Evolutionary conservation across 2,329 filamentous ascomycete genomes (phyloP), one percentile per base, ranked within the genome.

Genomic region (Curvularia sp.): DNA sequence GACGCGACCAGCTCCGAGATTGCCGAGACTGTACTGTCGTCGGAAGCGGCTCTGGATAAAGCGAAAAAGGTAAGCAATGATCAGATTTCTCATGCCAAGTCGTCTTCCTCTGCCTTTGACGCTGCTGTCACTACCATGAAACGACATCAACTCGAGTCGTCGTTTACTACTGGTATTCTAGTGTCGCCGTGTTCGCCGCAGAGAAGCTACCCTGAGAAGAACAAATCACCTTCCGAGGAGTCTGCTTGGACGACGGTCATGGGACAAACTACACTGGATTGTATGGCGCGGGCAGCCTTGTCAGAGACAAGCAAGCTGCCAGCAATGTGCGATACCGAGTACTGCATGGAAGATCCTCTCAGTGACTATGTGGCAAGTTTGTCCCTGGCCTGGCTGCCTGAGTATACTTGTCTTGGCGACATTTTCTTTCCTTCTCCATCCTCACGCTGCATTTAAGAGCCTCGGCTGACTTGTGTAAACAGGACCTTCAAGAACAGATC

Each of bases 51-150:
- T 20, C 57, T 78, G n/a, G 75, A 76, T 12, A 71, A 70, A 39
- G 73, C 69, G 33, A 76, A 72, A 63, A 76, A 75, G 72, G 75
- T 77, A 75, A 76, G 75, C 64, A 62, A 49, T 33, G 58, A 52
- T 33, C 74, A 75, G 62, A 53, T 71, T 58, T 63, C 63, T 61
- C 61, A 64, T 56, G 63, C 58, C 48, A 64, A 62, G 33, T 57
- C 62, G 43, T 54, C 55, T 53, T 62, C 60, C 30, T 66, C 65
- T 26, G 62, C 66, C 9, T 72, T 69, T 57, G 65, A 69, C 39
- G 48, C 65, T 51, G 63, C 64, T 18, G 60, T 67, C 42, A 68
- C 62, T 15, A 58, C 62, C 31, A 64, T 68, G 60, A 64, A 60
- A 49, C 63, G 51, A 51, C 60, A 57, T 28, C 60, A 57, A 42